These are phyloP conservation scores for Ottelia alismoides DNA, from an alignment of 106 monocot species.

Conservation along the genomic window DNA sequence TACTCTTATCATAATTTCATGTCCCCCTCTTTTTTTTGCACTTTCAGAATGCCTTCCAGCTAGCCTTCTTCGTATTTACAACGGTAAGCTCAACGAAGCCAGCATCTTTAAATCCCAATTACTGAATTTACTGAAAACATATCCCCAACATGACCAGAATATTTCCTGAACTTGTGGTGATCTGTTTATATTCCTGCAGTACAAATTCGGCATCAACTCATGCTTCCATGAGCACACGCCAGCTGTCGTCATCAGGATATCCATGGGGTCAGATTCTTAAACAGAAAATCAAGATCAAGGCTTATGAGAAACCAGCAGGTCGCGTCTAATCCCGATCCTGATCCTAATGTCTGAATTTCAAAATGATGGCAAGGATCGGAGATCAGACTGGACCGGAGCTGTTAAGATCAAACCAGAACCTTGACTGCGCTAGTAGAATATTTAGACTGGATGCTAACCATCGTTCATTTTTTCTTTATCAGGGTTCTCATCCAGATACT, in stretches of 20 bases:
- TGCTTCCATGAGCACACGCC: slow-evolving; percentile 19
- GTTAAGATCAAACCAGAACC: too few species aligned
- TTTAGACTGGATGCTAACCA: not conserved
- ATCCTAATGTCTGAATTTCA: too few species aligned
- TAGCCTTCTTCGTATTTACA: slow-evolving; percentile 20
- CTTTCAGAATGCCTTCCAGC: slow-evolving; percentile 37
- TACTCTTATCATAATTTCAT: too few species aligned
- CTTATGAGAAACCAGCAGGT: too few species aligned
- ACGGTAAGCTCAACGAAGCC: not conserved
- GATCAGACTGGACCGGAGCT: too few species aligned
- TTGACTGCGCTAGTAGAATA: too few species aligned
- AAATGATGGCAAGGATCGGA: too few species aligned
- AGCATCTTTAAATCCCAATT: not conserved
- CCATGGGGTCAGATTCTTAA: slow-evolving; percentile 25
- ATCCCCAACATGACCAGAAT: not conserved
- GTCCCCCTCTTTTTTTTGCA: not conserved
- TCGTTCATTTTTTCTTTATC: not conserved
- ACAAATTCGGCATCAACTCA: slow-evolving; percentile 20
- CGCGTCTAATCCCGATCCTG: too few species aligned
- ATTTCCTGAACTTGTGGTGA: too few species aligned
- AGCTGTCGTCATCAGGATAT: slow-evolving; percentile 19
- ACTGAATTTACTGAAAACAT: not conserved
- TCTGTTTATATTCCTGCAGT: slow-evolving; percentile 11
- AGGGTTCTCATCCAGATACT: slow-evolving; percentile 26
- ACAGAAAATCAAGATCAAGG: too few species aligned